Base-by-base conservation (phyloP, 2,329 filamentous ascomycete genomes). In the Gnomoniopsis sp. region DNA sequence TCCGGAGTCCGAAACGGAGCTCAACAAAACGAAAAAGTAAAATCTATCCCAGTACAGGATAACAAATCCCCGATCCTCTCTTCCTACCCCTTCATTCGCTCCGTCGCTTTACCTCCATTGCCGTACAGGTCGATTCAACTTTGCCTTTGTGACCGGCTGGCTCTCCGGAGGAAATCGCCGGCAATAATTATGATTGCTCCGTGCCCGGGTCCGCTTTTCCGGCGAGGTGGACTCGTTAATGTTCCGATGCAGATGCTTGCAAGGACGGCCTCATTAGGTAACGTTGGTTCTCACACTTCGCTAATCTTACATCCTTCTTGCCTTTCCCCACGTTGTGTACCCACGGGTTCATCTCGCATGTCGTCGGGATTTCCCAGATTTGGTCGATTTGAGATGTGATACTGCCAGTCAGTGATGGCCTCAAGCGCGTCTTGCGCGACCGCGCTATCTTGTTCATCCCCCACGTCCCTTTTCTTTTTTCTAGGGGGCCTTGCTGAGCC, bases 381-480 rank as follows among this genome's bases (percentile, higher is more conserved):
- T 34, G 12, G n/a, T 4, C 33, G 12, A 19, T 17, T 22, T 10
- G 41, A 21, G 14, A 19, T 11, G 23, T 22, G 38, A 17, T 19
- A 46, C 26, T 19, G 26, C 51, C 51, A 53, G 51, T 47, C 51
- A 46, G 14, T 14, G 38, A 34, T n/a, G 41, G 26, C 51, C 41
- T 46, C 51, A 53, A 53, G 51, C 51, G 41, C 26, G 51, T n/a
- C 26, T 12, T 46, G 51, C 41, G 41, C 38, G 41, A 53, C 51
- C 36, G 17, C 19, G 4, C 23, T 17, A 21, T 43, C 11, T 30
- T 8, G 17, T 21, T 22, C 15, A 3, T 34, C 23, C 47, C 22
- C 22, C 50, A 14, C 10, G 21, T 33, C 50, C n/a, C 26, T 3
- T n/a, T 10, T 12, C 22, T 21, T 4, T 22, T 38, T 2, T 3